phyloP scores from a whole-genome alignment of 345 rosid genomes.

The Rhodamnia argentea region DNA sequence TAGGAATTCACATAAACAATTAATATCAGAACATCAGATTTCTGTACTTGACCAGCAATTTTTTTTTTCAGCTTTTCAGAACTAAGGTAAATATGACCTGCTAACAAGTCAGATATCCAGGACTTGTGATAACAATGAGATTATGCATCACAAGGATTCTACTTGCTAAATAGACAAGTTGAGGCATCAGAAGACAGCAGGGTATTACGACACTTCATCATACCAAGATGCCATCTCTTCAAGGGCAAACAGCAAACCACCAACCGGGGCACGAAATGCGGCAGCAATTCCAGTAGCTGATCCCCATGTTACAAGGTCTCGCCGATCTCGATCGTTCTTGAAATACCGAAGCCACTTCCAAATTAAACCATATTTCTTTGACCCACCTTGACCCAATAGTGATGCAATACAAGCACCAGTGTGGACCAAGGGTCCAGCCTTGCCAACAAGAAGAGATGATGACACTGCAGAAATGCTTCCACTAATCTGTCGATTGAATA shows the following conservation, averaged over 20 bases:
- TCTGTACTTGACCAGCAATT: background rate
- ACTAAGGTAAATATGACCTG: background rate
- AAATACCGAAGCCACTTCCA: conserved; percentile 80
- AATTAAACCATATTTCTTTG: conserved; percentile 61
- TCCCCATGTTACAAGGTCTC: conserved; percentile 93
- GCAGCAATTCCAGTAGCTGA: conserved; percentile 97
- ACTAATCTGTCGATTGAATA: conserved; percentile 36
- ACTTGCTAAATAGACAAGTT: background rate
- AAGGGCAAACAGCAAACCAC: conserved; percentile 81
- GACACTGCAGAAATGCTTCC: conserved; percentile 90
- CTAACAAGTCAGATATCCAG: background rate
- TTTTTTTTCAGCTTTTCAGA: background rate
- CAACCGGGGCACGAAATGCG: conserved; percentile 88
- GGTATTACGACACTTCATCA: background rate
- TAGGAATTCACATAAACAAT: background rate
- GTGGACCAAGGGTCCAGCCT: conserved; percentile 97
- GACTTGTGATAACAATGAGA: background rate
- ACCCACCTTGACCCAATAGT: conserved; percentile 83
- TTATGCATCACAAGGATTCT: background rate
- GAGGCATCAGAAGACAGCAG: background rate
- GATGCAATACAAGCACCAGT: conserved; percentile 94
- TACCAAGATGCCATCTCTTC: conserved; percentile 99
- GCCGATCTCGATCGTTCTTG: conserved; percentile 75
- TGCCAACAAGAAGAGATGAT: conserved; percentile 80
- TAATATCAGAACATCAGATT: background rate